Percentiles rank a stretch among this genome's conserved stretches.
Evolutionary conservation across 441 rosid species (phyloP).

Genomic region (Bocquillonia castaneifolia): DNA sequence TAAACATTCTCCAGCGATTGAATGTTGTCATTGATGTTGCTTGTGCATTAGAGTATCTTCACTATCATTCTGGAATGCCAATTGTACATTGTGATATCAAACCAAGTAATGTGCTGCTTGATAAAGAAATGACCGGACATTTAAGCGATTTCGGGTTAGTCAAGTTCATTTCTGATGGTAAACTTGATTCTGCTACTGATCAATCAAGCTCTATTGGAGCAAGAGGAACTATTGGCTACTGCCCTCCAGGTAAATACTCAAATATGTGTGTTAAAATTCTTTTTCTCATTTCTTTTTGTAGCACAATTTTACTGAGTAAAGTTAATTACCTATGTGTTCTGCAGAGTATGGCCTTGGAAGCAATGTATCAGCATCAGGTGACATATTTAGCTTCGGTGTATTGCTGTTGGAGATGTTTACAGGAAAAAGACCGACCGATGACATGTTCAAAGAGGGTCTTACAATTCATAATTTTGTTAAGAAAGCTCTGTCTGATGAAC

Average conservation of each 20-base stretch:
- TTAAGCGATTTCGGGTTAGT: slow-evolving; percentile 8
- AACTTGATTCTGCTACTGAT: neutral
- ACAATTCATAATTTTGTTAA: slow-evolving; percentile 10
- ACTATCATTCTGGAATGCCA: neutral
- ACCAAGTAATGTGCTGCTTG: slow-evolving; percentile 9
- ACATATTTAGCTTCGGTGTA: slow-evolving; percentile 8
- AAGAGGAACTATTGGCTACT: slow-evolving; percentile 8
- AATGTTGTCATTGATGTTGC: slow-evolving; percentile 11
- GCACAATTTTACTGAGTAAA: too few relatives aligned
- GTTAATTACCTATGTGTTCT: too few relatives aligned
- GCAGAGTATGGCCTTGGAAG: slow-evolving; percentile 12
- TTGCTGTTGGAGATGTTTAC: slow-evolving; percentile 10
- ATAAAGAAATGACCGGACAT: slow-evolving; percentile 10
- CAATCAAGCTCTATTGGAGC: neutral
- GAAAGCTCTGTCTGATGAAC: neutral
- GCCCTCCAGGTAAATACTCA: slow-evolving; percentile 1
- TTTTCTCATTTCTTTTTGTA: neutral
- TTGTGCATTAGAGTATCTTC: slow-evolving; percentile 13
- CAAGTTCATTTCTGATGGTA: neutral
- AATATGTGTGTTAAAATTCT: neutral
- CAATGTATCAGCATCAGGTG: neutral
- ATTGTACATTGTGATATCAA: slow-evolving; percentile 6
- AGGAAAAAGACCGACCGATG: slow-evolving; percentile 5
- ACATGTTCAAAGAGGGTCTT: slow-evolving; percentile 2
- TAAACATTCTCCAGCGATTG: neutral